A percentile compares a stretch with the other conserved stretches of the same genome.
phyloP scores from a whole-genome alignment of 805 yeast species.

The Teunomyces atbi region DNA sequence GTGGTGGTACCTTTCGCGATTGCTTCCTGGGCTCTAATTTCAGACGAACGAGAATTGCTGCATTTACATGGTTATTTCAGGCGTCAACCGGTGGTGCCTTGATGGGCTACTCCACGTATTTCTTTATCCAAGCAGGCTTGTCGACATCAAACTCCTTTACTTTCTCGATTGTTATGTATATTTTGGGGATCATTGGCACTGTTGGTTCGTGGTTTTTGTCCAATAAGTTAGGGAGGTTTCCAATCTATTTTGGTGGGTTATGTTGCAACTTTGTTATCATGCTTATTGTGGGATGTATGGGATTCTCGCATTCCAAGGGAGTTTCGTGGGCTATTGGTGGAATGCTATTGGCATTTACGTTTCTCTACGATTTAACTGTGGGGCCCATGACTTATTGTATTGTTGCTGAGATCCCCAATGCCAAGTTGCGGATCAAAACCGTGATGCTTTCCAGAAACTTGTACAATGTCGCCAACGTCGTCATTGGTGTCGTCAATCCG shows the following conservation, averaged over 20 bases:
- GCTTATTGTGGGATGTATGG: conserved; percentile 44
- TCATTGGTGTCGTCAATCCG: conserved; percentile 33
- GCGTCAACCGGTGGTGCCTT: conserved; percentile 46
- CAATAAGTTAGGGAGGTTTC: conserved; percentile 40
- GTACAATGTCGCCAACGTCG: conserved; percentile 35
- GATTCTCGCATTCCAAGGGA: conserved; percentile 20
- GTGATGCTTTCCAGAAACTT: conserved; percentile 39
- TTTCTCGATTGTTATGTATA: conserved; percentile 45
- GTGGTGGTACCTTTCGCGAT: conserved; percentile 29
- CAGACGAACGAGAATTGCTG: conserved; percentile 52
- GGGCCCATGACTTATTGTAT: conserved; percentile 41
- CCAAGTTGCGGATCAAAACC: conserved; percentile 36
- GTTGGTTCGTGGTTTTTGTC: conserved; percentile 44
- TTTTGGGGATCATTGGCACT: conserved; percentile 46
- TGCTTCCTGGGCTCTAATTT: conserved; percentile 48
- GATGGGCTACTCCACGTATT: conserved; percentile 50
- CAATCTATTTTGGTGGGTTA: conserved; percentile 39
- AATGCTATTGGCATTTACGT: conserved; percentile 44
- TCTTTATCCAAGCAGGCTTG: conserved; percentile 51
- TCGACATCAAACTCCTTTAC: conserved; percentile 42
- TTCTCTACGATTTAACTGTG: conserved; percentile 42
- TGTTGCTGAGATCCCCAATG: conserved; percentile 37
- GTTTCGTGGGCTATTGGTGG: conserved; percentile 48
- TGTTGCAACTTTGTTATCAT: conserved; percentile 31
- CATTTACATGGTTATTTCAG: conserved; percentile 46